A percentile compares a stretch with the other conserved stretches of the same genome.
Evolutionary conservation across 352 stramenopile species (phyloP).

Genomic region (Pythium insidiosum): DNA sequence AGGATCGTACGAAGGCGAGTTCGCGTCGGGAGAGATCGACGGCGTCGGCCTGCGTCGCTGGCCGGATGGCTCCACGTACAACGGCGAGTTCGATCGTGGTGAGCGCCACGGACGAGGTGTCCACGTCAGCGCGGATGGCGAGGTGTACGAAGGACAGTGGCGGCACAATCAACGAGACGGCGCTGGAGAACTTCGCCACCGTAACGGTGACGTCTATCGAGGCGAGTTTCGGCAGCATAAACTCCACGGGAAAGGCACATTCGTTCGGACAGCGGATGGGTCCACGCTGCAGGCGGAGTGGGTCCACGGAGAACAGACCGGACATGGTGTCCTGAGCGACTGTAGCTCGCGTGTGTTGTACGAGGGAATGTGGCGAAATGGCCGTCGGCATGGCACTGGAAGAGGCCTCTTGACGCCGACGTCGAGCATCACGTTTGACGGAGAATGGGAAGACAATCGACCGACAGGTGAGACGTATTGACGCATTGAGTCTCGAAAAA

Average conservation of each 20-base stretch:
- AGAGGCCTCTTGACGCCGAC: slow-evolving; percentile 1
- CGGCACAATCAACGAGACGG: slow-evolving; percentile 33
- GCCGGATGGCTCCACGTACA: slow-evolving; percentile 51
- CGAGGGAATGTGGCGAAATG: slow-evolving; percentile 33
- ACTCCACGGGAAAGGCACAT: slow-evolving; percentile 26
- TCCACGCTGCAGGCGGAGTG: slow-evolving; percentile 34
- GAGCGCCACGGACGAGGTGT: slow-evolving; percentile 50
- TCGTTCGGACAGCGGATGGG: slow-evolving; percentile 16
- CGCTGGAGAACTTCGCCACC: slow-evolving; percentile 22
- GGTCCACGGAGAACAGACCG: slow-evolving; percentile 15
- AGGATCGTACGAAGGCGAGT: slow-evolving; percentile 39
- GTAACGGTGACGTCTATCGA: slow-evolving; percentile 27
- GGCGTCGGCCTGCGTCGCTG: slow-evolving; percentile 41
- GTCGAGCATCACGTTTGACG: slow-evolving; percentile 1
- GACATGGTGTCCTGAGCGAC: slow-evolving; percentile 17
- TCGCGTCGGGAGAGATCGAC: slow-evolving; percentile 53
- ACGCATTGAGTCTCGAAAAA: too few species aligned
- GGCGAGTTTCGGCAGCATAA: slow-evolving; percentile 35
- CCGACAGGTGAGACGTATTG: slow-evolving; percentile 7
- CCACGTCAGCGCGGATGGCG: slow-evolving; percentile 24
- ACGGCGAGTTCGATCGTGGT: slow-evolving; percentile 35
- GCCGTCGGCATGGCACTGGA: slow-evolving; percentile 22
- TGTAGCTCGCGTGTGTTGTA: slow-evolving; percentile 15
- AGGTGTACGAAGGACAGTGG: slow-evolving; percentile 56
- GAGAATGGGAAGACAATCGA: slow-evolving; percentile 10